phyloP scores from a whole-genome alignment of 148 eudicot genomes.

The Chenopodium formosanum region DNA sequence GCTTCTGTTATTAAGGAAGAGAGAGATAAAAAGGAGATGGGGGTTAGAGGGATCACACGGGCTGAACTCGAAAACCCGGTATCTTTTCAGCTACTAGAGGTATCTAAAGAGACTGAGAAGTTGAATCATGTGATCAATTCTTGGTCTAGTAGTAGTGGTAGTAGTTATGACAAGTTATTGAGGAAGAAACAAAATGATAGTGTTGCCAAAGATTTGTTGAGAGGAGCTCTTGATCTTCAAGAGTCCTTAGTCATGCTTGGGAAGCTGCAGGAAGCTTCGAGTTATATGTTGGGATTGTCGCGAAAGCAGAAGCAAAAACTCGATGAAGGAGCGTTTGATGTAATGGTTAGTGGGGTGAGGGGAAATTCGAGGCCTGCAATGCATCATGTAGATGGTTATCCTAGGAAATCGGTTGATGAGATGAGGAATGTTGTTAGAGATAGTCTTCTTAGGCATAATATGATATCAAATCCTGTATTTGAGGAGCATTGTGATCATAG shows the following conservation, averaged over 20 bases:
- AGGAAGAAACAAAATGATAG: constrained; percentile 26
- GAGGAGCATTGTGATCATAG: constrained; percentile 38
- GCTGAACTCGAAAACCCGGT: constrained; percentile 32
- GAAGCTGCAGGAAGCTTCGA: constrained; percentile 56
- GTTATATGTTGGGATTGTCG: constrained; percentile 34
- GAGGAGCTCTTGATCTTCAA: constrained; percentile 73
- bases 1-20: constrained; percentile 18
- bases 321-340: constrained; percentile 26
- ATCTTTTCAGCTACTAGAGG: constrained; percentile 46
- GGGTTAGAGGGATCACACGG: constrained; percentile 29
- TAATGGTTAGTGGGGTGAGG: constrained; percentile 29
- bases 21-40: constrained; percentile 36
- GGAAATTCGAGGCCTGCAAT: neutral
- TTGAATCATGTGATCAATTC: constrained; percentile 55
- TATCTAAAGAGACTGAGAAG: constrained; percentile 49
- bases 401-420: constrained; percentile 55
- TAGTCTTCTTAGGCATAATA: constrained; percentile 62
- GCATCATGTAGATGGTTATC: neutral
- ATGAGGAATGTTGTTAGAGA: constrained; percentile 65
- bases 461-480: constrained; percentile 37
- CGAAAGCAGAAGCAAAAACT: constrained; percentile 45
- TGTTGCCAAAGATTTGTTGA: constrained; percentile 64
- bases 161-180: constrained; percentile 9
- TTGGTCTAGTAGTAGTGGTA: constrained; percentile 31
- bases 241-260: constrained; percentile 70